Conservation (phyloP, 2,329 filamentous ascomycete genomes). For the Bipolaris cookei region DNA sequence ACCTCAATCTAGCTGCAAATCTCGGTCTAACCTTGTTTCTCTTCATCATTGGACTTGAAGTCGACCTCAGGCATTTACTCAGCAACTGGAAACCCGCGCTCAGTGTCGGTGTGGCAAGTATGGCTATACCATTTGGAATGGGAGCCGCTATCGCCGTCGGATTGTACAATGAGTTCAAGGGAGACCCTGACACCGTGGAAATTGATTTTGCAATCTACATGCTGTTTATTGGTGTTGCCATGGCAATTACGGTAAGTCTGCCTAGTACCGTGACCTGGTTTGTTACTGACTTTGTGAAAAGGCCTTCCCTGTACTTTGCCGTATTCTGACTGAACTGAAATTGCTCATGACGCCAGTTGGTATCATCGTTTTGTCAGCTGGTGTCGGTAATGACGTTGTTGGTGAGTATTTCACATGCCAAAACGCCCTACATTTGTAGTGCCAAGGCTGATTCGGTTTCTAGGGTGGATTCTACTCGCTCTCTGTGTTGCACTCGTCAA, state of each 20-base stretch:
- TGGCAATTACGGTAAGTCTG: constrained; percentile 78
- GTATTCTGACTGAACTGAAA: constrained; percentile 90
- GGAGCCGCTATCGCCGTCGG: constrained; percentile 83
- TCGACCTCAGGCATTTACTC: constrained; percentile 77
- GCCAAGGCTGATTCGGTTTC: not conserved
- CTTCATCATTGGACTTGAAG: constrained; percentile 87
- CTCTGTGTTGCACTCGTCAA: constrained; percentile 94
- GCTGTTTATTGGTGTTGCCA: constrained; percentile 89
- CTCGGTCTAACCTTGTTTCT: constrained; percentile 83
- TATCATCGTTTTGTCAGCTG: constrained; percentile 86
- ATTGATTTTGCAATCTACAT: constrained; percentile 68
- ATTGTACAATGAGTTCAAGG: constrained; percentile 74
- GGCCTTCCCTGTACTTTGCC: constrained; percentile 87
- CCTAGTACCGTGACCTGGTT: too few relatives aligned
- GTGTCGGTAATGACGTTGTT: constrained; percentile 89
- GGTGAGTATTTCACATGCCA: constrained; percentile 45
- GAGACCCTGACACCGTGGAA: constrained; percentile 61
- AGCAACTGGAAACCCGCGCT: constrained; percentile 82
- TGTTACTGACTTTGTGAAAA: constrained; percentile 34
- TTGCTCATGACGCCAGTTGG: constrained; percentile 82
- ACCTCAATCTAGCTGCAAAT: constrained; percentile 79
- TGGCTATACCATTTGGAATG: constrained; percentile 81
- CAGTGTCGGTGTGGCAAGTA: constrained; percentile 78
- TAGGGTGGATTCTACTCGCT: constrained; percentile 85
- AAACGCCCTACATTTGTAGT: not conserved